Conservation (phyloP, 495 filamentous ascomycete genomes). For the Jackrogersella multiformis region DNA sequence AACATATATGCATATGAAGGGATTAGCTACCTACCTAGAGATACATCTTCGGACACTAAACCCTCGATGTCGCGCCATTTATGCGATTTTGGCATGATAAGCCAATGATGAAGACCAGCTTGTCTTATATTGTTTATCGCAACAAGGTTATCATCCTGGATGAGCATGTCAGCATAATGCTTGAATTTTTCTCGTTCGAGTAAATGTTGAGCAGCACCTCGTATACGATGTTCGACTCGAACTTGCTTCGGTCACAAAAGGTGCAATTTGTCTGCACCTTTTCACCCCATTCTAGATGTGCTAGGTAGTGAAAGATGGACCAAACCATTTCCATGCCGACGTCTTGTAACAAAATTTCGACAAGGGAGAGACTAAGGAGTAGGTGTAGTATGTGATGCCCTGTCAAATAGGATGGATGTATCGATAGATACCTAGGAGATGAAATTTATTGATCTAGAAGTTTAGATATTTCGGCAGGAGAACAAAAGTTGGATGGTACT, state of each 20-base stretch:
- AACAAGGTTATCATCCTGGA: conserved; percentile 23
- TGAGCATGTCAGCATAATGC: not conserved
- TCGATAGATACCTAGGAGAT: too few species aligned
- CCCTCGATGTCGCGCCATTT: conserved; percentile 27
- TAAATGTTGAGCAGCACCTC: conserved; percentile 12
- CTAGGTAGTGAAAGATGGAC: conserved; percentile 21
- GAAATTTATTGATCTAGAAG: too few species aligned
- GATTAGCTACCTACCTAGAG: not conserved
- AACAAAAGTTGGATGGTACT: too few species aligned
- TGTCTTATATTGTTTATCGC: conserved; percentile 27
- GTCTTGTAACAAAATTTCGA: too few species aligned
- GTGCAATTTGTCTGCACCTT: conserved; percentile 19
- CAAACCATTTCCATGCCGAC: conserved; percentile 1
- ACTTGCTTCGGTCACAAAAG: conserved; percentile 31
- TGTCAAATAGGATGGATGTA: too few species aligned
- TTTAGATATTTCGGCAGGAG: too few species aligned
- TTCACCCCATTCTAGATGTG: conserved; percentile 31
- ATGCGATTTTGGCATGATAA: conserved; percentile 35
- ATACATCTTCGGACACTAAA: conserved; percentile 9
- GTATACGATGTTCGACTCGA: conserved; percentile 30
- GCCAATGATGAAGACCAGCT: conserved; percentile 29
- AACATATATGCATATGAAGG: not conserved
- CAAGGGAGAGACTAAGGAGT: too few species aligned
- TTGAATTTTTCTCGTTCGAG: not conserved
- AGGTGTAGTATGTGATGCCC: too few species aligned